A percentile compares a stretch with the other conserved stretches of the same genome.
Conservation (phyloP, 208 protist genomes). For the Spongospora subterranea region DNA sequence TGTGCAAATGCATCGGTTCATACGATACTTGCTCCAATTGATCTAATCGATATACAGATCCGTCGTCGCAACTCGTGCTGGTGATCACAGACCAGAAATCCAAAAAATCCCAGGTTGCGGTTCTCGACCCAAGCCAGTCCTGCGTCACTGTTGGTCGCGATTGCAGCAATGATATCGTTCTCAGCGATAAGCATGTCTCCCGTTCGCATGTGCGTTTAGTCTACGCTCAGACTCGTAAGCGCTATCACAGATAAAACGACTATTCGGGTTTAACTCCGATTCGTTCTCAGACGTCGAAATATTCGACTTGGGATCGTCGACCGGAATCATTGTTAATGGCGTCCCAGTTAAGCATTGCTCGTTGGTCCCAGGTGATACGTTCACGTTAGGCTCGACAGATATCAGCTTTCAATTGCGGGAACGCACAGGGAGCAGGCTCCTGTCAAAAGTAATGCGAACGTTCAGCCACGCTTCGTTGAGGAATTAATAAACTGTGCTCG, state of each 20-base stretch:
- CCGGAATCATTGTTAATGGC: neutral
- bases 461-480: too few relatives aligned
- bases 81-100: neutral
- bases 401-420: slow-evolving; percentile 12
- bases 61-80: neutral
- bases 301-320: slow-evolving; percentile 30
- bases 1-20: too few relatives aligned
- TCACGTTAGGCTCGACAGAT: neutral
- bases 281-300: neutral
- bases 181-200: slow-evolving; percentile 52
- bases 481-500: too few relatives aligned
- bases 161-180: slow-evolving; percentile 26
- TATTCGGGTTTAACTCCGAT: neutral
- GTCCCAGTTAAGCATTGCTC: neutral
- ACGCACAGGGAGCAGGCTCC: too few relatives aligned
- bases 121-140: neutral
- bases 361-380: neutral
- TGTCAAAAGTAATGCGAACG: too few relatives aligned
- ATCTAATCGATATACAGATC: slow-evolving; percentile 20
- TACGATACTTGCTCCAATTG: too few relatives aligned
- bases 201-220: neutral
- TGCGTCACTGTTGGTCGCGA: slow-evolving; percentile 8
- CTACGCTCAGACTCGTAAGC: neutral
- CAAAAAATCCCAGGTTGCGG: neutral
- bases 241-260: neutral